A percentile compares a stretch with the other conserved stretches of the same genome.
These are phyloP conservation scores for Tylopilus sp. DNA, from an alignment of 1,284 basidiomycete species.

Conservation along the genomic window DNA sequence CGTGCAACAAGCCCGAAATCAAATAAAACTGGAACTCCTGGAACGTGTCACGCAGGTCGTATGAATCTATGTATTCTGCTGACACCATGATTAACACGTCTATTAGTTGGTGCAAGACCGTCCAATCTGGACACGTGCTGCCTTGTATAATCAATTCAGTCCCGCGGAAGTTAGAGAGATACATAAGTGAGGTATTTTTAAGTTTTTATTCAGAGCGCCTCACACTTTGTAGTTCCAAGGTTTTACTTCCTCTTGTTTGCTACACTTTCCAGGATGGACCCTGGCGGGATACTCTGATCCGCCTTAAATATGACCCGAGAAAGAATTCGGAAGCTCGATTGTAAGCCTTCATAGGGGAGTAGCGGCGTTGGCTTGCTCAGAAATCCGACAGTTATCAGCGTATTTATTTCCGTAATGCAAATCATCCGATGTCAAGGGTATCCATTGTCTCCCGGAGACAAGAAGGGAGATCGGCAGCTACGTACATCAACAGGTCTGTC, in stretches of 20 bases:
- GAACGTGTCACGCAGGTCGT: constrained; percentile 57
- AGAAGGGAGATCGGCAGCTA: constrained; percentile 41
- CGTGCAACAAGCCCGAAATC: constrained; percentile 50
- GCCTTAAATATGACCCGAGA: constrained; percentile 88
- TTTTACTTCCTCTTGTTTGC: constrained; percentile 63
- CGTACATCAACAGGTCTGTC: constrained; percentile 38
- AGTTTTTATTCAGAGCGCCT: background rate
- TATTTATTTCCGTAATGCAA: constrained; percentile 78
- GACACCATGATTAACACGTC: constrained; percentile 2
- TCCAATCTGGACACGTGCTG: constrained; percentile 86
- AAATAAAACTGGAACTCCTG: constrained; percentile 60
- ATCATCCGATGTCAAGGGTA: constrained; percentile 70
- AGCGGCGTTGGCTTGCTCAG: background rate
- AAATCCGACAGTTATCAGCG: constrained; percentile 65
- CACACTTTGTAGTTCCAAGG: constrained; percentile 56
- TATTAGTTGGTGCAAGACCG: constrained; percentile 63
- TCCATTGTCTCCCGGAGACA: constrained; percentile 67
- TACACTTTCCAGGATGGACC: constrained; percentile 94
- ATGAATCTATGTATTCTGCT: background rate
- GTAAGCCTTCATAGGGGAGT: constrained; percentile 40
- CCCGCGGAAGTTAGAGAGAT: constrained; percentile 64
- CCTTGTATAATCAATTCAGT: constrained; percentile 81
- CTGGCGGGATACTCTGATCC: constrained; percentile 86
- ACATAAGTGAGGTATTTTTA: constrained; percentile 53
- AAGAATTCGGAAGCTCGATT: constrained; percentile 66